Percentiles rank a stretch among this genome's conserved stretches.
Evolutionary conservation across 108 stramenopile genomes (phyloP).

Genomic region (Nitzschia sp.): DNA sequence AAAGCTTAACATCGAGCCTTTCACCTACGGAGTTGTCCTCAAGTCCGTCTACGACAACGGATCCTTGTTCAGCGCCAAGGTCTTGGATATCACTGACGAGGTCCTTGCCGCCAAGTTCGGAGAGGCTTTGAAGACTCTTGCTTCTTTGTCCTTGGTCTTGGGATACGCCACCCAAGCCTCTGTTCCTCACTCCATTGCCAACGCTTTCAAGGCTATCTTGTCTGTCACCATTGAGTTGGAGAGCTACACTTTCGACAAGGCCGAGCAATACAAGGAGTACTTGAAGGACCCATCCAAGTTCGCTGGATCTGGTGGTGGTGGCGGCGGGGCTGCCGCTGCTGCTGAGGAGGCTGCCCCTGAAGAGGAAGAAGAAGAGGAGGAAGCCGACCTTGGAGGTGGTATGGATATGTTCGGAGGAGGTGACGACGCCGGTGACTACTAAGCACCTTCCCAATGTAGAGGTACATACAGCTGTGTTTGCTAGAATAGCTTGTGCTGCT

Average conservation of each 20-base stretch:
- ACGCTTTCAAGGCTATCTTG: constrained; percentile 95
- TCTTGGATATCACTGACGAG: constrained; percentile 93
- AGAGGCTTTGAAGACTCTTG: constrained; percentile 77
- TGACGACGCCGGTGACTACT: constrained; percentile 69
- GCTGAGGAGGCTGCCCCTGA: constrained; percentile 43
- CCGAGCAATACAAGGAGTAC: constrained; percentile 82
- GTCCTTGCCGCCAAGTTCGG: constrained; percentile 90
- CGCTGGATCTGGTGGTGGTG: constrained; percentile 67
- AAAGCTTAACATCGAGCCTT: constrained; percentile 96
- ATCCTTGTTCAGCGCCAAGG: constrained; percentile 94
- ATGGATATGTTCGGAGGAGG: constrained; percentile 69
- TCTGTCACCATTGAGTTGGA: constrained; percentile 87
- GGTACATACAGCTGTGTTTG: no score
- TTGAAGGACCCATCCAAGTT: constrained; percentile 83
- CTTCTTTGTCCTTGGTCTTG: constrained; percentile 84
- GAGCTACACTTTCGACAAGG: constrained; percentile 90
- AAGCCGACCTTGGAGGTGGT: constrained; percentile 40
- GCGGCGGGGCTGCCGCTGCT: constrained; percentile 58
- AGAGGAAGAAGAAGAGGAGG: constrained; percentile 68
- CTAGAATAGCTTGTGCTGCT: no score
- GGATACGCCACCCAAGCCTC: constrained; percentile 94
- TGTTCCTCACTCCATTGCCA: constrained; percentile 95
- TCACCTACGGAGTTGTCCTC: constrained; percentile 95
- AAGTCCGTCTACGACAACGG: constrained; percentile 93
- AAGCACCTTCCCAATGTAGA: constrained; percentile 9